A percentile compares a stretch with the other conserved stretches of the same genome.
Conservation (phyloP, 2,329 filamentous ascomycete species). For the Arthrobotrys sinensis region DNA sequence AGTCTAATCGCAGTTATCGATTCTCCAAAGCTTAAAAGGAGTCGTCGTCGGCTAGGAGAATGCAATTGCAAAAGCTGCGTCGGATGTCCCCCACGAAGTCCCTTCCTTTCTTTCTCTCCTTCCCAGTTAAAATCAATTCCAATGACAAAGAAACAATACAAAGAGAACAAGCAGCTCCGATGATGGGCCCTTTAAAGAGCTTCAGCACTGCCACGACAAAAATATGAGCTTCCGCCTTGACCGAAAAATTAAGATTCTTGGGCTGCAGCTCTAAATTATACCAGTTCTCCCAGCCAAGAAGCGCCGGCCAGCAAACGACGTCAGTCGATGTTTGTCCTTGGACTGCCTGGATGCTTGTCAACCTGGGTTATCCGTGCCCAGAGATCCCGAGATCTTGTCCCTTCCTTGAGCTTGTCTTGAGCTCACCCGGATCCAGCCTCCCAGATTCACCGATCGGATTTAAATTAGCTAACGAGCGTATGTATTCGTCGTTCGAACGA, state of each 20-base stretch:
- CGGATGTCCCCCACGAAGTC: slow-evolving; percentile 12
- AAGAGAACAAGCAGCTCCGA: not conserved
- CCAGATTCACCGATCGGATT: slow-evolving; percentile 27
- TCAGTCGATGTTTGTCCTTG: slow-evolving; percentile 25
- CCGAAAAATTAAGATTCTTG: slow-evolving; percentile 39
- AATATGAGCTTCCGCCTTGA: slow-evolving; percentile 35
- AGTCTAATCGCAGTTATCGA: slow-evolving; percentile 1
- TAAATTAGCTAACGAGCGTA: slow-evolving; percentile 33
- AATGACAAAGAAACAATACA: slow-evolving; percentile 8
- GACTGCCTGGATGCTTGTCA: slow-evolving; percentile 11
- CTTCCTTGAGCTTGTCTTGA: slow-evolving; percentile 41
- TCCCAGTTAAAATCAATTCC: not conserved
- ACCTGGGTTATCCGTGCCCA: slow-evolving; percentile 28
- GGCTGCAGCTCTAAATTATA: slow-evolving; percentile 28
- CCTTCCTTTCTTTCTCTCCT: slow-evolving; percentile 1
- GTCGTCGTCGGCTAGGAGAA: not conserved
- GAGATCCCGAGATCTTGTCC: slow-evolving; percentile 59
- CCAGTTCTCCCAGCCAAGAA: slow-evolving; percentile 29
- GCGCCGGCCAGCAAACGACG: slow-evolving; percentile 43
- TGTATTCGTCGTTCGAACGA: slow-evolving; percentile 3
- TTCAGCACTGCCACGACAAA: slow-evolving; percentile 29
- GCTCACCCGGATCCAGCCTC: slow-evolving; percentile 28
- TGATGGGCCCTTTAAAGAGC: slow-evolving; percentile 18
- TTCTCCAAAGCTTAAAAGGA: slow-evolving; percentile 9
- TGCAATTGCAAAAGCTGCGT: slow-evolving; percentile 4